These are phyloP conservation scores for Glomus cerebriforme DNA, from an alignment of 192 early-diverging fungal species.

Conservation along the genomic window DNA sequence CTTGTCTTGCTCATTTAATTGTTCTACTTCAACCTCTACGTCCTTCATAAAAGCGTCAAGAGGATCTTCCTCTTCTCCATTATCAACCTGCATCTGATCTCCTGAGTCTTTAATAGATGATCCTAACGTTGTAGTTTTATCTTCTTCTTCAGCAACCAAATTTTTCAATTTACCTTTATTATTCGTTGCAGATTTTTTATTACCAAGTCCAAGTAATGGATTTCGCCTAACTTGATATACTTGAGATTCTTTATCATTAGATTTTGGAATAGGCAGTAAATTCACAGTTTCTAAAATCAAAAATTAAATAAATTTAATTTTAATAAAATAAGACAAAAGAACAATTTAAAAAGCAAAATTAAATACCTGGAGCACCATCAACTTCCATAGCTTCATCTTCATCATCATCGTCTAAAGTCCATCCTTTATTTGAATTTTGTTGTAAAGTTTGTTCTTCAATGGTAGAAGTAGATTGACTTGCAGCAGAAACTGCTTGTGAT, in stretches of 20 bases:
- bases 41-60: conserved; percentile 89
- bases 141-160: conserved; percentile 10
- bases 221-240: conserved; percentile 18
- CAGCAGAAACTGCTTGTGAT: conserved; percentile 23
- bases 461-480: conserved; percentile 16
- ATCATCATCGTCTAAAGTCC: conserved; percentile 67
- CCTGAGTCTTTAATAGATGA: conserved; percentile 10
- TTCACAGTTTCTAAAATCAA: not conserved
- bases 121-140: conserved; percentile 25
- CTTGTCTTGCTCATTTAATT: conserved; percentile 65
- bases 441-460: conserved; percentile 22
- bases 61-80: conserved; percentile 60
- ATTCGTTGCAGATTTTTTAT: conserved; percentile 14
- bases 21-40: conserved; percentile 72
- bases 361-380: conserved; percentile 24
- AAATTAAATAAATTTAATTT: not conserved
- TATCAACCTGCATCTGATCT: conserved; percentile 9
- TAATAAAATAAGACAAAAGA: not conserved
- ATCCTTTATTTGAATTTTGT: conserved; percentile 47
- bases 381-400: conserved; percentile 58
- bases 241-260: conserved; percentile 6
- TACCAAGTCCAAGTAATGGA: conserved; percentile 16
- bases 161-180: conserved; percentile 17
- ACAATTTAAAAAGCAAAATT: not conserved
- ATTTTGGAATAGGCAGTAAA: conserved; percentile 23